Evolutionary conservation across 2,329 filamentous ascomycete genomes (phyloP).

Genomic region (Dactylonectria estremocensis): DNA sequence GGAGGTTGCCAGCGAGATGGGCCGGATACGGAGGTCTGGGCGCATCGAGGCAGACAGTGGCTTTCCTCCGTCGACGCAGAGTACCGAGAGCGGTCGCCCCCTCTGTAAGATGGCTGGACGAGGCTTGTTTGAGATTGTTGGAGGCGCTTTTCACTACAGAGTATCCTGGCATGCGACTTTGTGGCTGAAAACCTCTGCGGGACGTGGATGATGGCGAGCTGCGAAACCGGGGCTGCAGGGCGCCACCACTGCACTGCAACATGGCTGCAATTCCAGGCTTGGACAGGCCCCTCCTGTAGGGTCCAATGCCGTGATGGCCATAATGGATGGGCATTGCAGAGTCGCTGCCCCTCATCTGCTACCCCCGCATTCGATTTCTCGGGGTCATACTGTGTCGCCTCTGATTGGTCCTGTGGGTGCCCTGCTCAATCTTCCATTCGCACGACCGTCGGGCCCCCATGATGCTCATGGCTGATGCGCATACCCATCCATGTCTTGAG

Average conservation of each 20-base stretch:
- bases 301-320: slow-evolving; percentile 3
- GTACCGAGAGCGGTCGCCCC: slow-evolving; percentile 15
- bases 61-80: not conserved
- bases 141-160: not conserved
- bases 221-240: slow-evolving; percentile 23
- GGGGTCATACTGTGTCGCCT: slow-evolving; percentile 31
- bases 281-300: not conserved
- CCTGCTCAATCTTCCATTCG: not conserved
- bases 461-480: slow-evolving; percentile 18
- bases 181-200: not conserved
- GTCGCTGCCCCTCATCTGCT: slow-evolving; percentile 37
- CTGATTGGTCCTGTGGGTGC: slow-evolving; percentile 32
- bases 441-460: slow-evolving; percentile 9
- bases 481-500: not conserved
- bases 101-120: not conserved
- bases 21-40: slow-evolving; percentile 21
- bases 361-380: slow-evolving; percentile 45
- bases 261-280: not conserved
- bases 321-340: slow-evolving; percentile 30
- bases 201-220: slow-evolving; percentile 18
- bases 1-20: slow-evolving; percentile 13
- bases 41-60: not conserved
- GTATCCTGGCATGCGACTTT: not conserved
- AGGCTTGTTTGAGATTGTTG: not conserved
- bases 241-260: slow-evolving; percentile 12